Percentiles rank a stretch among this genome's conserved stretches.
These are phyloP conservation scores for Cyclotella cryptica DNA, from an alignment of 108 stramenopile genomes.

Conservation along the genomic window DNA sequence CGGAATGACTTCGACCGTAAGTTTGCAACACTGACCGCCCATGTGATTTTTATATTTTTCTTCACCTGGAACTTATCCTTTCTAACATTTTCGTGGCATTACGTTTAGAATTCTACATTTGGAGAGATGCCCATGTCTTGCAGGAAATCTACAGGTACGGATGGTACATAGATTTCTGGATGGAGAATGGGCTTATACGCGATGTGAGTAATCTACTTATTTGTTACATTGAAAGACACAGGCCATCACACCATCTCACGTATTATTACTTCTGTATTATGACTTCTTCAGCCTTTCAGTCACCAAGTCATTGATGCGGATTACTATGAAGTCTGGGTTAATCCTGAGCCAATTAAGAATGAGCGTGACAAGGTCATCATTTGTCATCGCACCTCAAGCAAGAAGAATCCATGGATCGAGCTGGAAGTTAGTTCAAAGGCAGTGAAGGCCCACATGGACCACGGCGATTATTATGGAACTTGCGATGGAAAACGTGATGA, in stretches of 20 bases:
- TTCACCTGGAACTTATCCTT: neutral
- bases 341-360: neutral
- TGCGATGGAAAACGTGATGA: neutral
- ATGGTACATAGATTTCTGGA: neutral
- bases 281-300: neutral
- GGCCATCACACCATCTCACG: neutral
- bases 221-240: neutral
- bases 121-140: neutral
- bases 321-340: neutral
- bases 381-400: neutral
- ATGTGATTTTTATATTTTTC: neutral
- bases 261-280: neutral
- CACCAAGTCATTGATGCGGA: neutral
- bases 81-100: neutral
- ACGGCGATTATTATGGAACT: conserved; percentile 4
- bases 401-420: neutral
- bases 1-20: neutral
- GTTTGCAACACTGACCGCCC: neutral
- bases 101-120: neutral
- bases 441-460: neutral
- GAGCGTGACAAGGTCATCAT: neutral
- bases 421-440: neutral
- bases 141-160: neutral
- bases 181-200: neutral
- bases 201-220: neutral